Evolutionary conservation across 805 yeast genomes (phyloP).

Genomic region (Wilhelminamyces savonicus): DNA sequence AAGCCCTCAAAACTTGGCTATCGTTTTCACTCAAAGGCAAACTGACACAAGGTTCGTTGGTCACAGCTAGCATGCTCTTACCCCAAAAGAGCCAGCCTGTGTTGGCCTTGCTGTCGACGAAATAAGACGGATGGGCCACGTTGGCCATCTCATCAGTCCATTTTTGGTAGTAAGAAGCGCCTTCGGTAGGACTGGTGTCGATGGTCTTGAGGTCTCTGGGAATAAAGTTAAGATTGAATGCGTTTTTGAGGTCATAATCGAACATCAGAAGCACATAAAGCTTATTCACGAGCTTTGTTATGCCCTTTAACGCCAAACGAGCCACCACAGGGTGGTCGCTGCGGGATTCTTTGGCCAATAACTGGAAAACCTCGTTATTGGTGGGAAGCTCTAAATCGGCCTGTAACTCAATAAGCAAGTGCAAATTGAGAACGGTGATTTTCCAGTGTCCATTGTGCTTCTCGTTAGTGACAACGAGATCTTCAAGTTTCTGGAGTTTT

Average conservation of each 20-base stretch:
- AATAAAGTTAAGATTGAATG: slow-evolving; percentile 29
- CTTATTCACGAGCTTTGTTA: slow-evolving; percentile 42
- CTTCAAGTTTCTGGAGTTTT: slow-evolving; percentile 38
- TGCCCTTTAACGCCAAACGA: slow-evolving; percentile 52
- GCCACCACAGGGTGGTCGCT: slow-evolving; percentile 68
- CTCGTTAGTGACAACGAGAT: slow-evolving; percentile 20
- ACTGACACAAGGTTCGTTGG: slow-evolving; percentile 15
- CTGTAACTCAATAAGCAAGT: slow-evolving; percentile 48
- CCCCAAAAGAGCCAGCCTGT: slow-evolving; percentile 80
- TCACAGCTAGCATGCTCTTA: slow-evolving; percentile 41
- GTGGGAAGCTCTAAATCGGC: slow-evolving; percentile 42
- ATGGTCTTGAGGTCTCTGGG: slow-evolving; percentile 33
- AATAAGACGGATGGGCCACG: slow-evolving; percentile 42
- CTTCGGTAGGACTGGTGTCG: slow-evolving; percentile 32
- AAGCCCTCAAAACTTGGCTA: slow-evolving; percentile 24
- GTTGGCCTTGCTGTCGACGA: slow-evolving; percentile 49
- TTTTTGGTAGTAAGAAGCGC: slow-evolving; percentile 27
- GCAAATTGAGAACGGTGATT: slow-evolving; percentile 40
- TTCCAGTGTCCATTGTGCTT: slow-evolving; percentile 49
- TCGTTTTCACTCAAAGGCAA: slow-evolving; percentile 39
- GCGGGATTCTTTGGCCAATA: slow-evolving; percentile 42
- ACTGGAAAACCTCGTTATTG: slow-evolving; percentile 32
- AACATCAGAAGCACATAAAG: slow-evolving; percentile 38
- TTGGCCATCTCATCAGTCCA: slow-evolving; percentile 51
- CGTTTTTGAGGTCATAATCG: slow-evolving; percentile 42